These are phyloP conservation scores for Citrus sp. DNA, from an alignment of 345 rosid species.

Conservation along the genomic window DNA sequence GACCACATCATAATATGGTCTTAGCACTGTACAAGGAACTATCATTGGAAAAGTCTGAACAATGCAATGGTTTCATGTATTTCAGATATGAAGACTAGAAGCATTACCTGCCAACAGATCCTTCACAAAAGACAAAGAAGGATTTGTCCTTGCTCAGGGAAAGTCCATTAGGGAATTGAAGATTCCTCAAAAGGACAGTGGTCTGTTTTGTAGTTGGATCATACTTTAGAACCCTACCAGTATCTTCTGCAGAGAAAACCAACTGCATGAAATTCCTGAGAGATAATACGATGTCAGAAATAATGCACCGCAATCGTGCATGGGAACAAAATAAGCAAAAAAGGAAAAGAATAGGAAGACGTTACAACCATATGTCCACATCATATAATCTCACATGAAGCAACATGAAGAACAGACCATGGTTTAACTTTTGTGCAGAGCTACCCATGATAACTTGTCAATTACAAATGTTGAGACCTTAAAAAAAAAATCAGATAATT, in stretches of 20 bases:
- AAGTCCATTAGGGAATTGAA: slow-evolving; percentile 85
- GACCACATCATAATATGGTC: neutral
- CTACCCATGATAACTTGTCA: neutral
- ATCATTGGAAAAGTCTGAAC: neutral
- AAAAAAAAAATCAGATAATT: neutral
- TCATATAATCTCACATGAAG: neutral
- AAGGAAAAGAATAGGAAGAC: neutral
- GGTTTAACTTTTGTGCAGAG: neutral
- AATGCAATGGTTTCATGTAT: neutral
- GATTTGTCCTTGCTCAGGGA: slow-evolving; percentile 86
- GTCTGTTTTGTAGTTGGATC: slow-evolving; percentile 63
- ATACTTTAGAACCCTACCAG: slow-evolving; percentile 79
- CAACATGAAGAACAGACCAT: neutral
- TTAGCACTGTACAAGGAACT: neutral
- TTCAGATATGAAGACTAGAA: neutral
- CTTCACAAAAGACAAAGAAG: slow-evolving; percentile 73
- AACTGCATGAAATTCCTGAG: slow-evolving; percentile 90
- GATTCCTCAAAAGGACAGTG: slow-evolving; percentile 56
- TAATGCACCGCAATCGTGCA: neutral
- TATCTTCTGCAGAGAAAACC: slow-evolving; percentile 62
- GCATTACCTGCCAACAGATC: slow-evolving; percentile 58
- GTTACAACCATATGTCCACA: neutral
- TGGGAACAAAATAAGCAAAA: neutral
- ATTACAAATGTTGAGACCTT: neutral
- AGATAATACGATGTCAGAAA: slow-evolving; percentile 9